Base-by-base conservation (phyloP, 108 stramenopile species). In the Pseudonitzschia multiseries region DNA sequence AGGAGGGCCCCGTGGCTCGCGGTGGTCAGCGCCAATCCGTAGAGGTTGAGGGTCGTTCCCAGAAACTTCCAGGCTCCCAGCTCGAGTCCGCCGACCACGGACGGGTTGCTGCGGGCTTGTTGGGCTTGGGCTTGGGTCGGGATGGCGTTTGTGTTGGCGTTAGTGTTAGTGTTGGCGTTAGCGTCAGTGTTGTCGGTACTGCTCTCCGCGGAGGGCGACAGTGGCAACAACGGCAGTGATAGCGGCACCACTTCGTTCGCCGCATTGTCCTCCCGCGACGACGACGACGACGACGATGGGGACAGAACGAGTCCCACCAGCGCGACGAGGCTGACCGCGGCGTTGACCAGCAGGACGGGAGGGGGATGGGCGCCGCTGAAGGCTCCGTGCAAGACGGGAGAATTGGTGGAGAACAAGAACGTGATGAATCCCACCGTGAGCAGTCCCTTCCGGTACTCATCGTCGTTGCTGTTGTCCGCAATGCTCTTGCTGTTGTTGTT, bases 1-100 rank as follows among this genome's bases (percentile, higher is more conserved):
- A 92, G 69, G 61, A 92, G 84, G 13, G 88, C 90, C n/a, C 88
- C 90, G 75, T 91, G 90, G 69, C 84, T 83, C 0, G 90, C 85
- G 24, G 90, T 87, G n/a, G 90, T 91, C 68, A 82, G 69, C 8
- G 80, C 74, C 28, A 92, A 70, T 14, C 91, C 91, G 75, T 83
- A 92, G 33, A 92, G 76, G 48, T 92, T 87, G 42, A 87, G 79
- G 6, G 87, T 89, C 9, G 91, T 89, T 24, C 91, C 91, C 71
- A 89, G 57, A 20, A 85, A 75, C 64, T 87, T 87, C 86, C 86
- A 87, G 21, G 82, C 62, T 32, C 86, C 86, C 72, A 87, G 70
- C 51, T 87, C 86, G 21, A 69, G 8, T 13, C 86, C 86, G 13
- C 70, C 83, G 15, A 59, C 29, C 26, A 8, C 8, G 26, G 15